phyloP scores from a whole-genome alignment of 805 yeast genomes.

The Dipodascopsis uninucleata region DNA sequence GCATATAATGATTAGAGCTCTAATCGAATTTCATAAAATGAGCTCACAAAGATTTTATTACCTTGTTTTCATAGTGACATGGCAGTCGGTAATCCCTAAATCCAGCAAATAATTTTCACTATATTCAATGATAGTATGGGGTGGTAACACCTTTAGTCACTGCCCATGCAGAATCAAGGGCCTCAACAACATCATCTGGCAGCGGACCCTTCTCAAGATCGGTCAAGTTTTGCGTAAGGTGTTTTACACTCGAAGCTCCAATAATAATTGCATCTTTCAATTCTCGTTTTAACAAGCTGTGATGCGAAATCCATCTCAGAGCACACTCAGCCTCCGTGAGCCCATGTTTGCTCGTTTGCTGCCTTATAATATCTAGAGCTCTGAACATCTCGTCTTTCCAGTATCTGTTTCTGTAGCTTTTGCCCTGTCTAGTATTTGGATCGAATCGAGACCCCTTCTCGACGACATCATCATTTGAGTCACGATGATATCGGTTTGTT shows the following conservation, averaged over 20 bases:
- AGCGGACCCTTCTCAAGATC: conserved; percentile 31
- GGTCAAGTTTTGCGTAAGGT: conserved; percentile 9
- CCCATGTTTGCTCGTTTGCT: conserved; percentile 10
- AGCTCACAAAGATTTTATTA: too few species aligned
- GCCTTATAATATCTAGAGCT: conserved; percentile 3
- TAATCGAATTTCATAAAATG: too few species aligned
- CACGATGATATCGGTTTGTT: conserved; percentile 3
- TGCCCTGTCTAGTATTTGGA: conserved; percentile 1
- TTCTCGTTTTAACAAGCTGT: conserved; percentile 1
- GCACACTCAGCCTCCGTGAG: conserved; percentile 14
- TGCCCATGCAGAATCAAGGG: conserved; percentile 31
- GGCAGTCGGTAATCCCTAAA: too few species aligned
- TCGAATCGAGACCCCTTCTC: conserved; percentile 7
- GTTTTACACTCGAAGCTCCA: conserved; percentile 13
- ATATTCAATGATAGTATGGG: conserved; percentile 25
- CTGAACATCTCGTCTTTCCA: conserved; percentile 3
- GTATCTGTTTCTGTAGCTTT: neutral
- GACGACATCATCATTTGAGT: neutral
- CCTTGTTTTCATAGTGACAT: too few species aligned
- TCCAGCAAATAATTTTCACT: too few species aligned
- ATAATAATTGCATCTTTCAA: conserved; percentile 20
- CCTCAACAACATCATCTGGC: conserved; percentile 26
- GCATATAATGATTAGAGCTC: too few species aligned
- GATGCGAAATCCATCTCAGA: conserved; percentile 18
- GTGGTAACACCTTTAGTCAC: conserved; percentile 28